Conservation (phyloP, 306 rosid species). For the Cicer pinnatifidum region DNA sequence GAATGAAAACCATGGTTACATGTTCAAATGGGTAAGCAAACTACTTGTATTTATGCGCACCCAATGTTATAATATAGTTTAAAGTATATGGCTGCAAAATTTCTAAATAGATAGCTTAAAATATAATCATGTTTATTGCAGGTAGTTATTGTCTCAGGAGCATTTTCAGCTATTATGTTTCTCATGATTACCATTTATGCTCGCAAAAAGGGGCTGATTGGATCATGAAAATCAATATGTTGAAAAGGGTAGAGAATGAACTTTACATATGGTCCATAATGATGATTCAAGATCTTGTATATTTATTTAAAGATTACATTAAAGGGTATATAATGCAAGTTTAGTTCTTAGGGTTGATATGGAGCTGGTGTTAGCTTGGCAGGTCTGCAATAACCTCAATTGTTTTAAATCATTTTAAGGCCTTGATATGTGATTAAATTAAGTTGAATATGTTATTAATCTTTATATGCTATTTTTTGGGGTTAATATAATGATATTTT, state of each 20-base stretch:
- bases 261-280: background rate
- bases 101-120: slow-evolving; percentile 25
- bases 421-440: slow-evolving; percentile 18
- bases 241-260: slow-evolving; percentile 35
- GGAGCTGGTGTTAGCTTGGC: background rate
- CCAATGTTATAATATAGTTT: too few species aligned
- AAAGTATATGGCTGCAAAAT: slow-evolving; percentile 1
- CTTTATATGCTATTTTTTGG: background rate
- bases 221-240: slow-evolving; percentile 57
- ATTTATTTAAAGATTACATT: slow-evolving; percentile 23
- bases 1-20: slow-evolving; percentile 57
- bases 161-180: slow-evolving; percentile 49
- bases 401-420: slow-evolving; percentile 21
- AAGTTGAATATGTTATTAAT: slow-evolving; percentile 21
- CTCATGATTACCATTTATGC: slow-evolving; percentile 56
- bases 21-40: slow-evolving; percentile 84
- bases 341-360: background rate
- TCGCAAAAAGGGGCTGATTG: slow-evolving; percentile 77
- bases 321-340: background rate
- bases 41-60: background rate
- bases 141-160: slow-evolving; percentile 63
- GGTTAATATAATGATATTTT: background rate
- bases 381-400: slow-evolving; percentile 10
- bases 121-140: slow-evolving; percentile 44
- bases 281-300: slow-evolving; percentile 29